Evolutionary conservation across 1,284 basidiomycete species (phyloP).

Genomic region (Cryptococcus floricola): DNA sequence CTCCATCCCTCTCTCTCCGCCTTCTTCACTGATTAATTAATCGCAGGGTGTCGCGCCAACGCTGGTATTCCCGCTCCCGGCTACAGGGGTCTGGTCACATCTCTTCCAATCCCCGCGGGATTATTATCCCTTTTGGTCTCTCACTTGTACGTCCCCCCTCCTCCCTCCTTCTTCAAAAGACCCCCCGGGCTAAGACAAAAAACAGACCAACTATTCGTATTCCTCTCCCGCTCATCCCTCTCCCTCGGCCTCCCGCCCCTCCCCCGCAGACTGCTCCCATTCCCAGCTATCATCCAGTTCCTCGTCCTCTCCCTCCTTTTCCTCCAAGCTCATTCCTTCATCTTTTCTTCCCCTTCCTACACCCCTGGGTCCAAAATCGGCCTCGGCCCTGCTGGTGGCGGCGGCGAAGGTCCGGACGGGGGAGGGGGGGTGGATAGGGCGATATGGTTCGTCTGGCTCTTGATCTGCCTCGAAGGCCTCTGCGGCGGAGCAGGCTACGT

Average conservation of each 20-base stretch:
- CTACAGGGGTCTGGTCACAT: constrained; percentile 59
- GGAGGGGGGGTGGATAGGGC: constrained; percentile 50
- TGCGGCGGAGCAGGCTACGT: constrained; percentile 92
- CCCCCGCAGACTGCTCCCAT: constrained; percentile 63
- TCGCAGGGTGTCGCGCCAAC: constrained; percentile 80
- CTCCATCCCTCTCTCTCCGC: neutral
- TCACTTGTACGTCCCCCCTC: constrained; percentile 32
- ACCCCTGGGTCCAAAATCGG: constrained; percentile 15
- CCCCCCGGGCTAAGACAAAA: neutral
- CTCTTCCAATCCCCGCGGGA: constrained; percentile 84
- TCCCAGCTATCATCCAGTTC: constrained; percentile 56
- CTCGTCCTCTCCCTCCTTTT: constrained; percentile 57
- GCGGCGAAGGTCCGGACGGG: neutral
- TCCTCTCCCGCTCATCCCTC: constrained; percentile 88
- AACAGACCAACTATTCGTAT: constrained; percentile 80
- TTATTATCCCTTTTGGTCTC: constrained; percentile 84
- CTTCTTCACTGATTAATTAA: constrained; percentile 13
- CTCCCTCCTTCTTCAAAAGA: neutral
- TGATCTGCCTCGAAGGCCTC: constrained; percentile 77
- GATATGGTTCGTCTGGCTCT: constrained; percentile 65
- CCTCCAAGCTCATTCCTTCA: constrained; percentile 47
- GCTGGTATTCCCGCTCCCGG: constrained; percentile 82
- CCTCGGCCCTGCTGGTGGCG: neutral
- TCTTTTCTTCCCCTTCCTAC: constrained; percentile 39
- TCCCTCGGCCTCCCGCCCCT: constrained; percentile 81